Evolutionary conservation across 768 basidiomycete genomes (phyloP).

Genomic region (Dictyophora rubrovolvata): DNA sequence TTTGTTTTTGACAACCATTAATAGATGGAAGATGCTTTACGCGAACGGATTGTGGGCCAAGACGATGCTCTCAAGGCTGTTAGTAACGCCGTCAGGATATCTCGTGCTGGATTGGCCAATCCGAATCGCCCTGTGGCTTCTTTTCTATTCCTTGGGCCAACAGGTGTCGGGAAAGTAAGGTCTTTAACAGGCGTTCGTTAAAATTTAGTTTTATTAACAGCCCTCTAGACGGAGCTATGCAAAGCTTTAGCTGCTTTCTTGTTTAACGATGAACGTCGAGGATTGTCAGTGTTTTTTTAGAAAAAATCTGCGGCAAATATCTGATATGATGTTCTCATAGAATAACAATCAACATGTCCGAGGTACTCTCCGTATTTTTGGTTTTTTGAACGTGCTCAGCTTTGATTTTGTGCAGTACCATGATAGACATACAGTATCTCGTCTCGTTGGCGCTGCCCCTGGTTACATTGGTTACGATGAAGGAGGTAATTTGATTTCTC

Average conservation of each 20-base stretch:
- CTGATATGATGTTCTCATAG: conserved; percentile 25
- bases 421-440: conserved; percentile 83
- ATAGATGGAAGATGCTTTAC: conserved; percentile 81
- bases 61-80: conserved; percentile 79
- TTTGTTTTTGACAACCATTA: neutral
- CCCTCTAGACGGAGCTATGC: conserved; percentile 67
- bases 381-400: neutral
- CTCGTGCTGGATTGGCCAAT: conserved; percentile 81
- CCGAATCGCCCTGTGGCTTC: conserved; percentile 86
- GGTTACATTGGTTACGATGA: conserved; percentile 79
- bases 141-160: conserved; percentile 85
- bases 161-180: conserved; percentile 71
- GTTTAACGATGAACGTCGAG: conserved; percentile 81
- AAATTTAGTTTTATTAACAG: conserved; percentile 2
- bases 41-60: conserved; percentile 77
- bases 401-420: conserved; percentile 49
- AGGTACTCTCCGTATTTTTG: conserved; percentile 25
- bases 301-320: neutral
- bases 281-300: conserved; percentile 45
- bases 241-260: conserved; percentile 84
- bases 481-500: conserved; percentile 36
- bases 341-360: conserved; percentile 93
- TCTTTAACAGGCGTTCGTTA: neutral
- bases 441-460: conserved; percentile 86
- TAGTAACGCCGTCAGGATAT: conserved; percentile 86